phyloP scores from a whole-genome alignment of 2,329 filamentous ascomycete genomes.

The Pestalotiopsis sp. region DNA sequence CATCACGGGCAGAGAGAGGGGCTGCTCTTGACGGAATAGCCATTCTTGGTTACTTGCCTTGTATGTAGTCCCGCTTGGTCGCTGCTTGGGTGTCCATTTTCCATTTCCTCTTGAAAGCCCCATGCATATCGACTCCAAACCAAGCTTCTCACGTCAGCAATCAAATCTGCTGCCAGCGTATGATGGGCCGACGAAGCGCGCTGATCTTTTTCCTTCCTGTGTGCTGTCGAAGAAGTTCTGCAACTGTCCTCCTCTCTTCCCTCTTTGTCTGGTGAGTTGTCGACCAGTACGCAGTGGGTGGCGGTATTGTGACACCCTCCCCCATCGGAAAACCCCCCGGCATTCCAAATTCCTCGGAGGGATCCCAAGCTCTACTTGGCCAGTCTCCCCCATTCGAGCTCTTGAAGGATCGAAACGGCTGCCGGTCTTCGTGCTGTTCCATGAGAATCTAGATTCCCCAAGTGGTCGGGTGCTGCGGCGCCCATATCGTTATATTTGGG shows the following conservation, averaged over 20 bases:
- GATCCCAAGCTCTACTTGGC: background rate
- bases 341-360: background rate
- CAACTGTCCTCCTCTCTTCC: no score
- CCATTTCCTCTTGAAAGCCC: background rate
- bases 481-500: background rate
- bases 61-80: background rate
- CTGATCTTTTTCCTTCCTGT: background rate
- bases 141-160: constrained; percentile 11
- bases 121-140: background rate
- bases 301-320: background rate
- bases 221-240: background rate
- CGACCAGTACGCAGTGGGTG: background rate
- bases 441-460: background rate
- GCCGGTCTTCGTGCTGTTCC: background rate
- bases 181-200: background rate
- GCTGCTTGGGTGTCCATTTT: no score
- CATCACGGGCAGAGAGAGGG: no score
- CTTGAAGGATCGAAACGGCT: background rate
- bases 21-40: background rate
- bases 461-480: background rate
- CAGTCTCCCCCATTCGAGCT: background rate
- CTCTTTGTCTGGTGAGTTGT: background rate
- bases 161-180: background rate
- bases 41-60: background rate
- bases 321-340: background rate